Percentiles rank a stretch among this genome's conserved stretches.
Evolutionary conservation across 75 land plant genomes (phyloP).

Genomic region (Ceratopteris richardii): DNA sequence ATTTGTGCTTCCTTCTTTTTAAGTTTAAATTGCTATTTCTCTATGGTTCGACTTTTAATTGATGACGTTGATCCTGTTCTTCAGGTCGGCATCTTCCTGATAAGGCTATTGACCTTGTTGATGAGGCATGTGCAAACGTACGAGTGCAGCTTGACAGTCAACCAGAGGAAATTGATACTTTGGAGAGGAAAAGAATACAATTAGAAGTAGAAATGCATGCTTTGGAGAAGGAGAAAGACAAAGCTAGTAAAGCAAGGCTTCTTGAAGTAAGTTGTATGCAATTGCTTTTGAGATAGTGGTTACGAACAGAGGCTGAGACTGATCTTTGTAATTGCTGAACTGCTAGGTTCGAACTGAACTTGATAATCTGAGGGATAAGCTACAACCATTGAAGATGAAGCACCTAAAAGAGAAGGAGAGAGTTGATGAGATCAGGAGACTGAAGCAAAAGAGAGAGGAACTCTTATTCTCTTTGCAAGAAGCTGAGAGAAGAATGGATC

Average conservation of each 20-base stretch:
- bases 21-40: no score
- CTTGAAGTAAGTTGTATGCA: slow-evolving; percentile 8
- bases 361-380: slow-evolving; percentile 9
- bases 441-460: slow-evolving; percentile 78
- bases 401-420: slow-evolving; percentile 88
- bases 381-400: slow-evolving; percentile 70
- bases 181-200: slow-evolving; percentile 83
- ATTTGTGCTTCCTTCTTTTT: not conserved
- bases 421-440: slow-evolving; percentile 60
- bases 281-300: not conserved
- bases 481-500: slow-evolving; percentile 73
- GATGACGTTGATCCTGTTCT: no score
- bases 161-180: slow-evolving; percentile 89
- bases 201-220: slow-evolving; percentile 91
- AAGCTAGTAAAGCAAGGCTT: slow-evolving; percentile 84
- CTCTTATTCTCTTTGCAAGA: slow-evolving; percentile 55
- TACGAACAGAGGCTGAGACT: no score
- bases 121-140: slow-evolving; percentile 99
- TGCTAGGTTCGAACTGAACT: slow-evolving; percentile 50
- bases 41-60: no score
- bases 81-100: slow-evolving; percentile 82
- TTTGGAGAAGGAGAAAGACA: slow-evolving; percentile 97
- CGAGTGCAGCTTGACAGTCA: slow-evolving; percentile 96
- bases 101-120: slow-evolving; percentile 94
- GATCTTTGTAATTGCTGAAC: not conserved